Base-by-base conservation (phyloP, 2,329 filamentous ascomycete genomes). In the Xylariaceae sp. region DNA sequence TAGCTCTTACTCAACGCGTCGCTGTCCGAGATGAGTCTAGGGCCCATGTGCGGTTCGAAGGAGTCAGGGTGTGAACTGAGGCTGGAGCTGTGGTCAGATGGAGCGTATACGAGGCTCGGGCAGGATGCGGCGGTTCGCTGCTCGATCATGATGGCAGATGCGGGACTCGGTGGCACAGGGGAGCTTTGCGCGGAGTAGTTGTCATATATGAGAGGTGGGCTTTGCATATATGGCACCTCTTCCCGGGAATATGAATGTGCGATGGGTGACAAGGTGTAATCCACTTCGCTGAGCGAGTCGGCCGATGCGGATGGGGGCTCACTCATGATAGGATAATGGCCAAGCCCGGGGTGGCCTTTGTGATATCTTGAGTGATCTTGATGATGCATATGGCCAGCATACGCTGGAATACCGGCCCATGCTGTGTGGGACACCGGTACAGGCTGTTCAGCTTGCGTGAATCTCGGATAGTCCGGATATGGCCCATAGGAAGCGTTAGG, bases 241-340 rank as follows among this genome's bases (percentile, higher is more conserved):
- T 85, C 81, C 59, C 79, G 66, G 1, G 71, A 71, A 58, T 76
- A 79, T 1, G 76, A 72, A 50, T 83, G 81, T 67, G 75, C 77
- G 60, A 85, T 74, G 6, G 80, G 70, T 58, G 77, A 77, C 73
- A 83, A 59, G 70, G 64, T 61, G 50, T 85, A 85, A 64, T 85
- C 81, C 55, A 80, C 76, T 30, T 85, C 82, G 65, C 80, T 84
- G 53, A 85, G 74, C 2, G 81, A 79, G 60, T 84, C 81, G 53
- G 82, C 73, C 0, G 80, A 80, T 0, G 78, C 76, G 1, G 79
- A 79, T 32, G 83, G 71, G 45, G 75, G 72, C 32, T 80, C 78
- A 49, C 71, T 72, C 58, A 79, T 70, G 47, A 78, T 74, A 58
- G 77, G 71, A 57, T 75, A 66, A 42, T 73, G 68, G 58, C 65